Conservation (phyloP, 306 rosid genomes). For the Acacia melanoxylon region DNA sequence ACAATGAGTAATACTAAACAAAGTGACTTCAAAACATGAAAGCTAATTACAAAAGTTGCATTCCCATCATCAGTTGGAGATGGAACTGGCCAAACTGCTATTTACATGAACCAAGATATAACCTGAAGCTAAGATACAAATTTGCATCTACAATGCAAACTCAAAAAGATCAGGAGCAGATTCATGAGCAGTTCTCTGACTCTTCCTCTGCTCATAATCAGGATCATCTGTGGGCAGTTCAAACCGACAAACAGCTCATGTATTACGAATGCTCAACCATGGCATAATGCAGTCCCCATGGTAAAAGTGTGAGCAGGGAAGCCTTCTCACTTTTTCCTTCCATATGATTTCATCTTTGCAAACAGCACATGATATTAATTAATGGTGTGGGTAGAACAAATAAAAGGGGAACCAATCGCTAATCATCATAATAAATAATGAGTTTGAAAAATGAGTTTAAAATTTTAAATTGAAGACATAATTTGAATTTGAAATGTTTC, state of each 20-base stretch:
- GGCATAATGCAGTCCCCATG: too few relatives aligned
- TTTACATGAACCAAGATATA: constrained; percentile 39
- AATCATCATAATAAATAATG: too few relatives aligned
- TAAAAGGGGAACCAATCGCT: too few relatives aligned
- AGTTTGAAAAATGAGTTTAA: too few relatives aligned
- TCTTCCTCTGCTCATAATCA: constrained; percentile 73
- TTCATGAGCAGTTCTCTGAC: constrained; percentile 37
- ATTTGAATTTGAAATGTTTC: too few relatives aligned
- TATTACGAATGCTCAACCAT: too few relatives aligned
- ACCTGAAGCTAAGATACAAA: constrained; percentile 48
- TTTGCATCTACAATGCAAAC: constrained; percentile 45
- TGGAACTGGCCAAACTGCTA: constrained; percentile 39
- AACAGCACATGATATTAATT: too few relatives aligned
- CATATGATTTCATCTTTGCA: too few relatives aligned
- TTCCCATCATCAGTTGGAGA: constrained; percentile 36
- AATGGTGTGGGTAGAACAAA: too few relatives aligned
- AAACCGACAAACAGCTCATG: constrained; percentile 81
- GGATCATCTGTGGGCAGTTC: constrained; percentile 89
- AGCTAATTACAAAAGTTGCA: constrained; percentile 34
- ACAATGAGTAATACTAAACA: constrained; percentile 26
- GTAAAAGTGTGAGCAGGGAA: too few relatives aligned
- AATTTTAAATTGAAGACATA: too few relatives aligned
- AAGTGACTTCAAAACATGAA: constrained; percentile 24
- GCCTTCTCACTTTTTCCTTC: too few relatives aligned
- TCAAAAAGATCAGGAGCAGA: constrained; percentile 36